phyloP scores from a whole-genome alignment of 805 yeast genomes.

The Pichia kluyveri region DNA sequence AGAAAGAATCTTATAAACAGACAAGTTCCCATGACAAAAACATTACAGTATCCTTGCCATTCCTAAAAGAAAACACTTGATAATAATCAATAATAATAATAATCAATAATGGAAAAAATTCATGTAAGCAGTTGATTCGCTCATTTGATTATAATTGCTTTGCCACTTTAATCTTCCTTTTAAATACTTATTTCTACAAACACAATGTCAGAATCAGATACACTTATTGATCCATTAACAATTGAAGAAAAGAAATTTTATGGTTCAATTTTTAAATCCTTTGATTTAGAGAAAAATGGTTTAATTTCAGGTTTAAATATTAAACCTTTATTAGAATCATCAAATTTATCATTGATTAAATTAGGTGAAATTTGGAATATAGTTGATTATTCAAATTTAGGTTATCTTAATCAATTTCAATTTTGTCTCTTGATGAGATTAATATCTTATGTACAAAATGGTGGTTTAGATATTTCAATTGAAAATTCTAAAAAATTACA shows the following conservation, averaged over 20 bases:
- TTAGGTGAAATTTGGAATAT: conserved; percentile 91
- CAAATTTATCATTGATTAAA: conserved; percentile 68
- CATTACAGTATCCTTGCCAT: too few species aligned
- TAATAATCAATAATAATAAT: too few species aligned
- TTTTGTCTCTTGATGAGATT: conserved; percentile 83
- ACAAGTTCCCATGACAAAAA: too few species aligned
- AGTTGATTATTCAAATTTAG: conserved; percentile 84
- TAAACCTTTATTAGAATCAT: conserved; percentile 71
- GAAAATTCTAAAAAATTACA: conserved; percentile 46
- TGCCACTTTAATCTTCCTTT: too few species aligned
- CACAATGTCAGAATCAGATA: background rate
- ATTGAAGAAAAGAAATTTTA: conserved; percentile 70
- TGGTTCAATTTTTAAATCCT: conserved; percentile 64
- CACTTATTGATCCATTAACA: conserved; percentile 34
- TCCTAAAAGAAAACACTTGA: too few species aligned
- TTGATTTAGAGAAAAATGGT: conserved; percentile 75
- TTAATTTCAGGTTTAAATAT: conserved; percentile 84
- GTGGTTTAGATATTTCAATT: conserved; percentile 40
- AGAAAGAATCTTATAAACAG: too few species aligned
- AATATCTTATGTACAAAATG: conserved; percentile 79
- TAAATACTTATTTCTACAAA: too few species aligned
- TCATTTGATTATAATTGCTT: too few species aligned
- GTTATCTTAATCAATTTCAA: conserved; percentile 71
- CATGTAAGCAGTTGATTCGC: too few species aligned
- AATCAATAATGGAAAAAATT: too few species aligned